Conservation (phyloP, 352 stramenopile species). For the Phytopythium vexans region DNA sequence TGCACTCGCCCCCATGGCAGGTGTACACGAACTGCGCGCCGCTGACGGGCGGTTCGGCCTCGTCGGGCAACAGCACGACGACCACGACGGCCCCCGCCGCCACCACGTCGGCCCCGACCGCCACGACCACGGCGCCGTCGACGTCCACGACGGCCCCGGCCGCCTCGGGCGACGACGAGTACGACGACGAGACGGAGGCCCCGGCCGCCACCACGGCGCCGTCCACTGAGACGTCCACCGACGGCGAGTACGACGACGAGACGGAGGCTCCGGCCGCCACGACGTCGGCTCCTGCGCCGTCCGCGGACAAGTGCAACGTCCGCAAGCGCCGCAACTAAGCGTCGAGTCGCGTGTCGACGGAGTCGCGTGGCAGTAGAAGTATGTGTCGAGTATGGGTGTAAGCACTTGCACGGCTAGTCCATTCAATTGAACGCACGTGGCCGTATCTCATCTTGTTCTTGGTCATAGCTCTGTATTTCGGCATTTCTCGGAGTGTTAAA, state of each 20-base stretch:
- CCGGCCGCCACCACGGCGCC: background rate
- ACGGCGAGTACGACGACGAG: conserved; percentile 6
- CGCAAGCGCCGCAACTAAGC: conserved; percentile 25
- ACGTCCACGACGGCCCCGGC: background rate
- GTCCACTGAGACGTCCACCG: background rate
- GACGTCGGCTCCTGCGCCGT: conserved; percentile 7
- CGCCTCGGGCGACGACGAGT: conserved; percentile 3
- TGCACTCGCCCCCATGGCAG: conserved; percentile 27
- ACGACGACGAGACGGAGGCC: conserved; percentile 6
- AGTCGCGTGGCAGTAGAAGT: conserved; percentile 1
- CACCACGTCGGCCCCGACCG: conserved; percentile 1
- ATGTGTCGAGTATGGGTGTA: no score
- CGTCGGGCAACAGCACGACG: background rate
- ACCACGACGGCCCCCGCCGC: background rate
- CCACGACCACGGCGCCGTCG: conserved; percentile 6
- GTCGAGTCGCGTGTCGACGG: conserved; percentile 19
- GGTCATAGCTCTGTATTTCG: no score
- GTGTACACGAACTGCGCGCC: conserved; percentile 31
- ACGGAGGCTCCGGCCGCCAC: conserved; percentile 9
- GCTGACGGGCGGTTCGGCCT: conserved; percentile 1
- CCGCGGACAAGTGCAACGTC: conserved; percentile 27
- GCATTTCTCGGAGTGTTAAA: no score
- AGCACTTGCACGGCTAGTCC: no score
- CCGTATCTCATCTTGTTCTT: background rate
- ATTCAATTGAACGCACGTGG: background rate